Evolutionary conservation across 2,329 filamentous ascomycete species (phyloP).

Genomic region (Lasiodiplodia citricola): DNA sequence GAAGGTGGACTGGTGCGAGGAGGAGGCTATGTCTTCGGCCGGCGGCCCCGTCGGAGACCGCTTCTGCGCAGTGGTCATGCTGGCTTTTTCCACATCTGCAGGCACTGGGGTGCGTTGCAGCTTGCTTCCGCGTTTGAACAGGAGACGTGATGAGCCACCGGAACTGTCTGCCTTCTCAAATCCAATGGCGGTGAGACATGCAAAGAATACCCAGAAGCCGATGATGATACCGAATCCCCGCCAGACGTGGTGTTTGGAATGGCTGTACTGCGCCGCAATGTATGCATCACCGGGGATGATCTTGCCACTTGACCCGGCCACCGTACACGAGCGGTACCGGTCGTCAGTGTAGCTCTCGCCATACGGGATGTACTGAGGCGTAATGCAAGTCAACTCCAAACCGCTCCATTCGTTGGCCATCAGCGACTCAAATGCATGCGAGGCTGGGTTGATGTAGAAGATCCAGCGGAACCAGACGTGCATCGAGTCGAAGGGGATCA

Average conservation of each 20-base stretch:
- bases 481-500: slow-evolving; percentile 68
- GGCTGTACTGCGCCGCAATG: slow-evolving; percentile 39
- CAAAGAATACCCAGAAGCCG: slow-evolving; percentile 68
- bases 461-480: slow-evolving; percentile 47
- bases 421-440: slow-evolving; percentile 78
- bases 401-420: slow-evolving; percentile 72
- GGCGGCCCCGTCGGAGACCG: not conserved
- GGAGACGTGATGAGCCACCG: not conserved
- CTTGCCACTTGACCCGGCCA: slow-evolving; percentile 44
- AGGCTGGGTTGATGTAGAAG: slow-evolving; percentile 77
- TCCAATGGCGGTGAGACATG: not conserved
- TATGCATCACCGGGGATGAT: slow-evolving; percentile 50
- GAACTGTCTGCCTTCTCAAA: not conserved
- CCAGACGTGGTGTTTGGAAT: slow-evolving; percentile 49
- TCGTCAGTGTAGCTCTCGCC: not conserved
- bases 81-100: slow-evolving; percentile 40
- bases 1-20: not conserved
- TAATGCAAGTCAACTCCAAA: not conserved
- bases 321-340: slow-evolving; percentile 30
- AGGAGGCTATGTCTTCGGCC: not conserved
- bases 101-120: not conserved
- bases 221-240: slow-evolving; percentile 72
- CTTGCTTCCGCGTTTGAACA: not conserved
- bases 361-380: not conserved
- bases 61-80: slow-evolving; percentile 28